Conservation (phyloP, 306 rosid genomes). For the Trifolium repens region DNA sequence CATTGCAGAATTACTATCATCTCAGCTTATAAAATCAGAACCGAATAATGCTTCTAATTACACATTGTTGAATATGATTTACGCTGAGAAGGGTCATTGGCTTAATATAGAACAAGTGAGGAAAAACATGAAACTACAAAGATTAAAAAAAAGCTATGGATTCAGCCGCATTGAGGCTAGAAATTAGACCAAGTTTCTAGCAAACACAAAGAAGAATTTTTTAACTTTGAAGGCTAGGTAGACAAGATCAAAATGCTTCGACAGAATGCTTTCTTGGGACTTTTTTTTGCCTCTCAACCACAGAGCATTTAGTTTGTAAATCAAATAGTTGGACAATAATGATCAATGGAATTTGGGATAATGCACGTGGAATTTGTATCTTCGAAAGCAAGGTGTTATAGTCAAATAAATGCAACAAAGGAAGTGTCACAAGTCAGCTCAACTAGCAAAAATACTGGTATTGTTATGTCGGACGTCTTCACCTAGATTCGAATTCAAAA, state of each 20-base stretch:
- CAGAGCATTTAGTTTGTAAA: neutral
- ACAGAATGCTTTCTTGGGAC: neutral
- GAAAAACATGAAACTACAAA: conserved; percentile 49
- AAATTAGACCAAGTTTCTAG: conserved; percentile 19
- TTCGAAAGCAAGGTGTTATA: neutral
- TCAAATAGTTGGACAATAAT: neutral
- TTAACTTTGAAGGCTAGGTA: neutral
- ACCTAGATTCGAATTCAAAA: too few species aligned
- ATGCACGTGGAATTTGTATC: neutral
- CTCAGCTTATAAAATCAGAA: conserved; percentile 58
- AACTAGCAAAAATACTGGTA: too few species aligned
- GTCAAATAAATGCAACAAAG: neutral
- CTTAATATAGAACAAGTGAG: conserved; percentile 54
- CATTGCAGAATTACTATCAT: conserved; percentile 58
- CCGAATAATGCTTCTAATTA: conserved; percentile 63
- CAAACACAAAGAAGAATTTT: conserved; percentile 20
- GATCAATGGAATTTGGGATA: neutral
- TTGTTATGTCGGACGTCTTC: too few species aligned
- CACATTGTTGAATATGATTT: conserved; percentile 57
- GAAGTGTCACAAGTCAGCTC: neutral
- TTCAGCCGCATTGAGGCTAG: conserved; percentile 58
- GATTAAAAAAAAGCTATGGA: conserved; percentile 59
- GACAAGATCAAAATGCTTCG: neutral
- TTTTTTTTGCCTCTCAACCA: neutral
- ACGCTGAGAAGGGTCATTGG: conserved; percentile 68